Evolutionary conservation across 2,329 filamentous ascomycete genomes (phyloP).

Genomic region (Fusarium euwallaceae): DNA sequence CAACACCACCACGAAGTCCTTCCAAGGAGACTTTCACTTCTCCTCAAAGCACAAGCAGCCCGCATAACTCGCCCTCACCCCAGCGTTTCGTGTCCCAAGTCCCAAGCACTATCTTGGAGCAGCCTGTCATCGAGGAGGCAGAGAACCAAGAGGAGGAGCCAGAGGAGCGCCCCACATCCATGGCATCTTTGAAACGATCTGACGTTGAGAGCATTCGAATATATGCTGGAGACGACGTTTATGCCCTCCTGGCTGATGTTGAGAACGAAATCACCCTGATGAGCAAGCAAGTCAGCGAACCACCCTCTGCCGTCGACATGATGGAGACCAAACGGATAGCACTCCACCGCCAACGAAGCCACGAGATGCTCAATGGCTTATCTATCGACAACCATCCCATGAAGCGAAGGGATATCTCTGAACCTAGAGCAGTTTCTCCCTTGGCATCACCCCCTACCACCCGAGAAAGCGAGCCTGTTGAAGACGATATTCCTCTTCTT

Average conservation of each 20-base stretch:
- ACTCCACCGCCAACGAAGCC: conserved; percentile 64
- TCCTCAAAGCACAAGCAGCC: conserved; percentile 45
- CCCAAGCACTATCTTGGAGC: conserved; percentile 68
- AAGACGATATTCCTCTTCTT: conserved; percentile 57
- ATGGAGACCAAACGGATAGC: conserved; percentile 52
- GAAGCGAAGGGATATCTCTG: conserved; percentile 44
- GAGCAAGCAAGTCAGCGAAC: conserved; percentile 42
- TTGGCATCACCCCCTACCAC: conserved; percentile 52
- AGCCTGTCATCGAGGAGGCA: conserved; percentile 61
- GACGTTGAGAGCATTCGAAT: conserved; percentile 75
- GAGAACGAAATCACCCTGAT: conserved; percentile 62
- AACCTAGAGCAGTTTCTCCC: conserved; percentile 43
- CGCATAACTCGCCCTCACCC: conserved; percentile 61
- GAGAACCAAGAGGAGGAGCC: conserved; percentile 43
- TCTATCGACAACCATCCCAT: conserved; percentile 35
- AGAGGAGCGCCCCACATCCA: conserved; percentile 44
- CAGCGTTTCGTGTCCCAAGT: conserved; percentile 66
- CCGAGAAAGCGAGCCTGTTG: conserved; percentile 44
- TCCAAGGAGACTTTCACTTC: conserved; percentile 57
- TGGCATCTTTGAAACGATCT: conserved; percentile 49
- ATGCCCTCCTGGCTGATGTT: conserved; percentile 75
- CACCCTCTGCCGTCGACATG: conserved; percentile 10
- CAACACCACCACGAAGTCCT: conserved; percentile 72
- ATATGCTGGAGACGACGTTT: conserved; percentile 77
- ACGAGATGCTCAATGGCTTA: conserved; percentile 61